Evolutionary conservation across 2,329 filamentous ascomycete species (phyloP).

Genomic region (Penicillium verrucosum): DNA sequence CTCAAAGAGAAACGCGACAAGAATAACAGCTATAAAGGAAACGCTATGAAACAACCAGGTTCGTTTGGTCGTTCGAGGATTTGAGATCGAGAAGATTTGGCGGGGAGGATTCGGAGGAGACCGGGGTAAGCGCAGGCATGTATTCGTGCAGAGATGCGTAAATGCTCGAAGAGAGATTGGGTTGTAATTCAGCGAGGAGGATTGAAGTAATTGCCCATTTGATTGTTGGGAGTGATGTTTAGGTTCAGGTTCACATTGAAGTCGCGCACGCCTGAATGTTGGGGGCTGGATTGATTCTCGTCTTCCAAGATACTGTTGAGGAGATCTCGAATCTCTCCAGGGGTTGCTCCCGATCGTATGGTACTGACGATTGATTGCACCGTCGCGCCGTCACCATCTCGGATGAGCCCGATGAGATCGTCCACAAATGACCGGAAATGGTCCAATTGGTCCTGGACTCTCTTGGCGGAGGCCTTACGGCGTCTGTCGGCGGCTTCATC

Average conservation of each 20-base stretch:
- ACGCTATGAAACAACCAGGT: not conserved
- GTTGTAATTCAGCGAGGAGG: not conserved
- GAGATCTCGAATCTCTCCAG: conserved; percentile 15
- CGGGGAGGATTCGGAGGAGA: not conserved
- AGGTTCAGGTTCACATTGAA: not conserved
- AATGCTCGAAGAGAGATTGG: not conserved
- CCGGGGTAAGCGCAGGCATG: not conserved
- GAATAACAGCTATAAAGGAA: conserved; percentile 1
- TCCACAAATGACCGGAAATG: conserved; percentile 29
- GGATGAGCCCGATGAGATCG: conserved; percentile 27
- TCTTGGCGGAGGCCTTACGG: conserved; percentile 33
- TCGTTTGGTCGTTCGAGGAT: not conserved
- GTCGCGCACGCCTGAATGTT: not conserved
- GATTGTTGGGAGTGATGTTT: not conserved
- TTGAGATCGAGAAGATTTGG: not conserved
- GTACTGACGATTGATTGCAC: conserved; percentile 26
- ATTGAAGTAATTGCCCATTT: not conserved
- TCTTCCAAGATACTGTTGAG: conserved; percentile 3
- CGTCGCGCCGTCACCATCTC: conserved; percentile 17
- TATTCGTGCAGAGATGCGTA: not conserved
- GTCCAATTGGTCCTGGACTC: conserved; percentile 30
- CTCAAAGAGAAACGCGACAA: not conserved
- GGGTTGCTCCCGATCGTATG: conserved; percentile 25
- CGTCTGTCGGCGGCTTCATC: conserved; percentile 37
- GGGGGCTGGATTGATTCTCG: not conserved